Conservation (phyloP, 495 filamentous ascomycete genomes). For the Penicillium macrosclerotiorum region DNA sequence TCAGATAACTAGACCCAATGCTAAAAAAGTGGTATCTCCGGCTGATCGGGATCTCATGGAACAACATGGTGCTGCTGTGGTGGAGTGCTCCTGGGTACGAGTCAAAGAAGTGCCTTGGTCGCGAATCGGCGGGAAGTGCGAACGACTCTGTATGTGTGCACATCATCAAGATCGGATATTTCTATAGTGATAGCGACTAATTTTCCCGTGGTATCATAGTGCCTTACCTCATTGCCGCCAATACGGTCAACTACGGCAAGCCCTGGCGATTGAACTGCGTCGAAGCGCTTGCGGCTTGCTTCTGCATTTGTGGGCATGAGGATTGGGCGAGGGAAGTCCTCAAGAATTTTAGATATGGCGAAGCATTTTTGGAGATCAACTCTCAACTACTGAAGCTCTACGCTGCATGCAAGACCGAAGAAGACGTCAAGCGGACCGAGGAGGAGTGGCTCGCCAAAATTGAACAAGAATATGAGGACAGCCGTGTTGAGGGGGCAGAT, state of each 20-base stretch:
- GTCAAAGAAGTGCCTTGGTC: constrained; percentile 87
- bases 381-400: constrained; percentile 77
- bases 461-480: constrained; percentile 84
- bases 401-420: constrained; percentile 76
- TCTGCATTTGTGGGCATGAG: constrained; percentile 83
- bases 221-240: constrained; percentile 94
- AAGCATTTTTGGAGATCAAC: constrained; percentile 87
- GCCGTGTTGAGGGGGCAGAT: constrained; percentile 56
- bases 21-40: constrained; percentile 76
- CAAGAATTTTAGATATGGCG: constrained; percentile 81
- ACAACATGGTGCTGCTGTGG: constrained; percentile 88
- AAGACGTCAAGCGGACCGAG: constrained; percentile 83
- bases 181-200: too few species aligned
- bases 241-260: constrained; percentile 94
- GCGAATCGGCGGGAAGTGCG: constrained; percentile 92
- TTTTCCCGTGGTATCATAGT: too few species aligned
- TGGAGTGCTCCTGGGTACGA: constrained; percentile 95
- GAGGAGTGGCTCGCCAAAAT: constrained; percentile 84
- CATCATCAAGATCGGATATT: constrained; percentile 1
- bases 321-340: constrained; percentile 88
- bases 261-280: constrained; percentile 94
- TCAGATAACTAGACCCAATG: constrained; percentile 65
- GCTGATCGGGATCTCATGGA: constrained; percentile 79
- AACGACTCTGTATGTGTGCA: constrained; percentile 61
- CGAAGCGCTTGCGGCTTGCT: constrained; percentile 89